Percentiles rank a stretch among this genome's conserved stretches.
Evolutionary conservation across 768 basidiomycete genomes (phyloP).

Genomic region (Suillus subaureus): DNA sequence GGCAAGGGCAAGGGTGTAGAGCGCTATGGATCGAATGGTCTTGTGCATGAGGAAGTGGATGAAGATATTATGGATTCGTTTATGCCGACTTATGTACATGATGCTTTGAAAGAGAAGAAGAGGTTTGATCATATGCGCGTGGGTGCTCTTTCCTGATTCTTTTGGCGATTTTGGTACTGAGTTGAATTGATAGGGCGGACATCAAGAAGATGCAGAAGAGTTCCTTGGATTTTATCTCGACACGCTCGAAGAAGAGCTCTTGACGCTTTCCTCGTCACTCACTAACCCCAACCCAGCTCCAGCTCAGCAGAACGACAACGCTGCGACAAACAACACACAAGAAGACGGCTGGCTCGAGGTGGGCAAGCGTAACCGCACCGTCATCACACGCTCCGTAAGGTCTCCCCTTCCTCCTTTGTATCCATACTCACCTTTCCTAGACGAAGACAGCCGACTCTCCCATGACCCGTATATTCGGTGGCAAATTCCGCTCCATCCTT

Average conservation of each 20-base stretch:
- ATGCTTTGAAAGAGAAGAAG: constrained; percentile 92
- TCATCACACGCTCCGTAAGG: constrained; percentile 79
- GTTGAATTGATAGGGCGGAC: constrained; percentile 62
- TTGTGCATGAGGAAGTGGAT: constrained; percentile 41
- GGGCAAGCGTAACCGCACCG: constrained; percentile 80
- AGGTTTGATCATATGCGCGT: constrained; percentile 93
- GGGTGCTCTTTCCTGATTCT: constrained; percentile 30
- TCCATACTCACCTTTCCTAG: constrained; percentile 36
- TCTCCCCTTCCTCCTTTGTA: neutral
- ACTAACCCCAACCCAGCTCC: constrained; percentile 37
- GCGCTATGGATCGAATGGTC: constrained; percentile 20
- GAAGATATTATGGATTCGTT: constrained; percentile 67
- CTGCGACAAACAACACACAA: constrained; percentile 18
- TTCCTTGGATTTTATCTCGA: constrained; percentile 98
- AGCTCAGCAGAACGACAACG: constrained; percentile 20
- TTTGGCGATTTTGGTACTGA: constrained; percentile 9
- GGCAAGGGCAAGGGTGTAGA: constrained; percentile 44
- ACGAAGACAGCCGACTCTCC: constrained; percentile 82
- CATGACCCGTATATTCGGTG: constrained; percentile 91
- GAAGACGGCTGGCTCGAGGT: constrained; percentile 90
- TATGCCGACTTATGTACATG: constrained; percentile 84
- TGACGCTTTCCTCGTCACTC: constrained; percentile 61
- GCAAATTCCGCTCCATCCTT: constrained; percentile 85
- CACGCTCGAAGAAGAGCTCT: constrained; percentile 89
- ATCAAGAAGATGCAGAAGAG: constrained; percentile 98